These are phyloP conservation scores for Aspergillus pseudoterreus DNA, from an alignment of 2,329 filamentous ascomycete species.

Conservation along the genomic window DNA sequence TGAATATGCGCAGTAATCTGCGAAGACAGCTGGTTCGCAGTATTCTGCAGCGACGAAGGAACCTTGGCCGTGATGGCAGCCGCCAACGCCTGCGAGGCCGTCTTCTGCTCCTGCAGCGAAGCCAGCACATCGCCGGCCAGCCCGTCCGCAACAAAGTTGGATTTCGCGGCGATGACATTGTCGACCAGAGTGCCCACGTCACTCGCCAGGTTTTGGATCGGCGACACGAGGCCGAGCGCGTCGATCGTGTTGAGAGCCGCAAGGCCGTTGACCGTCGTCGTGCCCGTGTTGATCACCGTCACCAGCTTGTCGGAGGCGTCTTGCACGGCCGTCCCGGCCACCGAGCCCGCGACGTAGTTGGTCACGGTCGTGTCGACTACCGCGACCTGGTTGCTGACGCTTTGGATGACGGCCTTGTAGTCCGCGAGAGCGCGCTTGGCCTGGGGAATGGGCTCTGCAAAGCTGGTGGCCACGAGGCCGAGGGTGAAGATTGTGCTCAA, in stretches of 20 bases:
- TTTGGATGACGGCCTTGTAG: constrained; percentile 6
- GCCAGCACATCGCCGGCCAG: constrained; percentile 3
- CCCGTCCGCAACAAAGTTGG: constrained; percentile 3
- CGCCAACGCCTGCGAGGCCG: constrained; percentile 2
- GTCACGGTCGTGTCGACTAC: constrained; percentile 3
- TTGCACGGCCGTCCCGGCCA: constrained; percentile 3
- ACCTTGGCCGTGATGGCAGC: constrained; percentile 10
- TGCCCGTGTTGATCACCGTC: constrained; percentile 7
- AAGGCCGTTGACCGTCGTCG: constrained; percentile 1
- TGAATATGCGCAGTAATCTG: constrained; percentile 7
- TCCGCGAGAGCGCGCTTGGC: constrained; percentile 8
- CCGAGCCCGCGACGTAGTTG: constrained; percentile 7
- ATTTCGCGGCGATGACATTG: constrained; percentile 7
- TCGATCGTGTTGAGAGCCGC: constrained; percentile 4
- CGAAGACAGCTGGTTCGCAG: constrained; percentile 2
- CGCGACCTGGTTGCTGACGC: constrained; percentile 7
- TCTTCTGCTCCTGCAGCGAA: constrained; percentile 6
- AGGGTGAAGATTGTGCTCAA: constrained; percentile 4
- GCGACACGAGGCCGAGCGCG: constrained; percentile 6
- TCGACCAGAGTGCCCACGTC: constrained; percentile 7
- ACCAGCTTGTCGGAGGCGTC: constrained; percentile 4
- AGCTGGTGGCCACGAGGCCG: constrained; percentile 3
- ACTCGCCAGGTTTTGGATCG: constrained; percentile 8
- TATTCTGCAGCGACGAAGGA: constrained; percentile 2
- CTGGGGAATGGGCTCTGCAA: constrained; percentile 10